Conservation (phyloP, 1,284 basidiomycete species). For the Apiotrichum veenhuisii region DNA sequence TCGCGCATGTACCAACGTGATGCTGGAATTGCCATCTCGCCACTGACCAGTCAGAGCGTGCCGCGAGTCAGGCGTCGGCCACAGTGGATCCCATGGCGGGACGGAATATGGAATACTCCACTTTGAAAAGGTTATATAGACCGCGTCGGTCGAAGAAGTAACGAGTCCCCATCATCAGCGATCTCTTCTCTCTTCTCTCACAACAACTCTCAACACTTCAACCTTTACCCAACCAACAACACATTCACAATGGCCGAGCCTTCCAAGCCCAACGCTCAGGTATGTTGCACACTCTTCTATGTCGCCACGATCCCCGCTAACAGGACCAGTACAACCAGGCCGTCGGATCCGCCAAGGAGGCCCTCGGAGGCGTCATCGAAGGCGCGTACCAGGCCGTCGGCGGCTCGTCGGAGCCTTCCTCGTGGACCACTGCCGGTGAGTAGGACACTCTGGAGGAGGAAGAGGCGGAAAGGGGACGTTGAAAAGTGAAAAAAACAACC, state of each 20-base stretch:
- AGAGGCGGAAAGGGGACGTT: no score
- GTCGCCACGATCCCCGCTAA: no score
- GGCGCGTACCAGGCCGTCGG: conserved; percentile 49
- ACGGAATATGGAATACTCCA: no score
- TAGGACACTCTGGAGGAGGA: not conserved
- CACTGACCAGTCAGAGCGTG: no score
- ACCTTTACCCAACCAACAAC: not conserved
- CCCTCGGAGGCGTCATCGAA: conserved; percentile 59
- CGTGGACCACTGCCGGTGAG: conserved; percentile 15
- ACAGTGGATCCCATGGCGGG: no score
- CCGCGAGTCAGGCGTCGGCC: no score
- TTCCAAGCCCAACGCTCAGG: conserved; percentile 63
- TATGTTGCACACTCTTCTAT: conserved; percentile 14
- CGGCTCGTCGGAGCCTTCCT: conserved; percentile 34
- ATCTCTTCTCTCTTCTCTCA: not conserved
- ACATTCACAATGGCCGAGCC: conserved; percentile 33
- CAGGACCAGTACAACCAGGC: conserved; percentile 41
- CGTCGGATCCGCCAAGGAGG: conserved; percentile 44
- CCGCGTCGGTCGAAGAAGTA: no score
- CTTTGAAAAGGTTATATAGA: no score
- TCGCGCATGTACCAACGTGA: no score
- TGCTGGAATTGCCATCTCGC: no score
- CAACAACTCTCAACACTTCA: not conserved
- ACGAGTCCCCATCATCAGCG: no score
- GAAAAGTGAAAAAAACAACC: no score